These are phyloP conservation scores for Rhizomucor pusillus DNA, from an alignment of 371 early-diverging fungal genomes.

Conservation along the genomic window DNA sequence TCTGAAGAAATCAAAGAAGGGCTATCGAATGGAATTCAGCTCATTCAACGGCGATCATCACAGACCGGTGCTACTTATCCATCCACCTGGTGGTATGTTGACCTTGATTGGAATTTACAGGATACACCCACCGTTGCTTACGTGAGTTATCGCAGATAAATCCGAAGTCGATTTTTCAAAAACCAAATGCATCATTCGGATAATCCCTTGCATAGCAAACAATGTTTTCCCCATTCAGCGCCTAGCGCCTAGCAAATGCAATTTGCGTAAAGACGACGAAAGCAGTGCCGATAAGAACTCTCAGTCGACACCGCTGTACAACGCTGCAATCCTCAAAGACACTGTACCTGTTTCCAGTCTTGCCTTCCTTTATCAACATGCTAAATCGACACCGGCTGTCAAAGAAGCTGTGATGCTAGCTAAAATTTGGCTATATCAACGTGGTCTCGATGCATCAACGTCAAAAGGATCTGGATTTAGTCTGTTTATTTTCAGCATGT, in stretches of 20 bases:
- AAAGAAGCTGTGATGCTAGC: constrained; percentile 75
- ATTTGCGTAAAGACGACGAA: constrained; percentile 62
- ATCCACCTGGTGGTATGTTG: constrained; percentile 48
- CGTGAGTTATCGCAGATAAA: constrained; percentile 35
- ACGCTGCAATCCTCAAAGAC: constrained; percentile 80
- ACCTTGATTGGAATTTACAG: constrained; percentile 4
- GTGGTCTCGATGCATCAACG: constrained; percentile 45
- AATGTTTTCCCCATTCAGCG: constrained; percentile 66
- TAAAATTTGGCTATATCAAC: constrained; percentile 85
- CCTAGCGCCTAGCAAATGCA: constrained; percentile 81
- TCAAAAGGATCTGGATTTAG: constrained; percentile 48
- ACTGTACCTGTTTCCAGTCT: constrained; percentile 71
- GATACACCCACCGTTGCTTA: constrained; percentile 10
- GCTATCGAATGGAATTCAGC: constrained; percentile 58
- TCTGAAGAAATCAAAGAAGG: constrained; percentile 50
- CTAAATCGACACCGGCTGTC: constrained; percentile 71
- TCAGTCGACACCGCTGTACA: constrained; percentile 83
- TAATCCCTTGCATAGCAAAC: constrained; percentile 71
- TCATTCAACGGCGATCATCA: constrained; percentile 71
- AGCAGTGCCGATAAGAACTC: constrained; percentile 33
- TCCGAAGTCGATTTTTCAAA: constrained; percentile 60
- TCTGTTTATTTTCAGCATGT: constrained; percentile 81
- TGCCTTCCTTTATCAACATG: constrained; percentile 74
- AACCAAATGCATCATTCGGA: constrained; percentile 67
- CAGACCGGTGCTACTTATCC: constrained; percentile 73